phyloP scores from a whole-genome alignment of 2,329 filamentous ascomycete genomes.

The Ascochyta clinopodiicola region DNA sequence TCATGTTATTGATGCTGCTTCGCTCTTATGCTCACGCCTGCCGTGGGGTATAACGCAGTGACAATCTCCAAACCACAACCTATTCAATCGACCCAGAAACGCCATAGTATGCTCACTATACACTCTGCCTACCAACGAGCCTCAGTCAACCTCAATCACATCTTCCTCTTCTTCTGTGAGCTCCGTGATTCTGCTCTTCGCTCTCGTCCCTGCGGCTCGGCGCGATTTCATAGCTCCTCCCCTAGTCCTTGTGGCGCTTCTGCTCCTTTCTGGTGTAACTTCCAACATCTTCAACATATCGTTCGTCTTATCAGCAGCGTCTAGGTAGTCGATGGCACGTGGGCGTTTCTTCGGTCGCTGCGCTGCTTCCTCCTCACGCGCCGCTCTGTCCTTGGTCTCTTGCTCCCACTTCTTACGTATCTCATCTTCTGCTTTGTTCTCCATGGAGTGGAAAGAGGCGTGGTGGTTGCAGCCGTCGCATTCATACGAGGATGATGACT shows the following conservation, averaged over 20 bases:
- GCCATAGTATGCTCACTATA: not conserved
- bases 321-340: slow-evolving; percentile 33
- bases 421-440: slow-evolving; percentile 58
- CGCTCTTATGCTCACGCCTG: not conserved
- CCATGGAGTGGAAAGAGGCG: slow-evolving; percentile 61
- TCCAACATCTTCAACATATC: not conserved
- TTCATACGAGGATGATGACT: slow-evolving; percentile 59
- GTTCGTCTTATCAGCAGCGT: not conserved
- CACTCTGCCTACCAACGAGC: not conserved
- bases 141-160: slow-evolving; percentile 38
- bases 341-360: slow-evolving; percentile 36
- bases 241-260: slow-evolving; percentile 4
- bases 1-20: no score
- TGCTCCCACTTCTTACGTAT: slow-evolving; percentile 54
- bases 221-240: slow-evolving; percentile 14
- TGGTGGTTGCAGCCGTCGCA: slow-evolving; percentile 64
- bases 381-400: slow-evolving; percentile 43
- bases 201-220: slow-evolving; percentile 13
- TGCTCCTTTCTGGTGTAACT: not conserved
- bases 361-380: slow-evolving; percentile 18
- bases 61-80: not conserved
- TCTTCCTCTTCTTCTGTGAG: slow-evolving; percentile 31
- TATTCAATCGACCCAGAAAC: not conserved
- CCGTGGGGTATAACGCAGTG: slow-evolving; percentile 3
- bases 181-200: slow-evolving; percentile 28